phyloP scores from a whole-genome alignment of 345 rosid species.

The Nasturtium officinale region DNA sequence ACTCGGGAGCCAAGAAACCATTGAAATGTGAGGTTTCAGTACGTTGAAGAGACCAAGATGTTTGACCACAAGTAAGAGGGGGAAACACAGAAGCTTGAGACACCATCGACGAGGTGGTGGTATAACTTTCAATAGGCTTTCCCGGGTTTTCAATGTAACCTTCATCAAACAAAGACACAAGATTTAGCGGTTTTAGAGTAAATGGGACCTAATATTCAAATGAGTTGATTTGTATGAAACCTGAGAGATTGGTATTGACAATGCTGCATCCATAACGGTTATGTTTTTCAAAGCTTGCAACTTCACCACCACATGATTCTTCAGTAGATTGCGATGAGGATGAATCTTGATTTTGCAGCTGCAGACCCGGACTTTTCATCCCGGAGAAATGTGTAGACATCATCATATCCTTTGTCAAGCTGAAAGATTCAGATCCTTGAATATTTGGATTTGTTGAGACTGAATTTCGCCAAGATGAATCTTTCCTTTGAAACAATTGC shows the following conservation, averaged over 20 bases:
- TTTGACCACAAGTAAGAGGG: conserved; percentile 46
- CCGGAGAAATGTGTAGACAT: conserved; percentile 41
- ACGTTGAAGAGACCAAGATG: conserved; percentile 48
- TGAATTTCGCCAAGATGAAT: conserved; percentile 28
- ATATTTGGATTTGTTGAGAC: conserved; percentile 27
- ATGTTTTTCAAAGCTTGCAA: conserved; percentile 51
- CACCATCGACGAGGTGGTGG: conserved; percentile 35
- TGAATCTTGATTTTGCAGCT: conserved; percentile 58
- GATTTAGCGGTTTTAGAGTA: neutral
- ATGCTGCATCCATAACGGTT: conserved; percentile 32
- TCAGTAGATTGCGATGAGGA: conserved; percentile 69
- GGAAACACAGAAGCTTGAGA: conserved; percentile 56
- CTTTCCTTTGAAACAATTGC: conserved; percentile 38
- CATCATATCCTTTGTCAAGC: conserved; percentile 32
- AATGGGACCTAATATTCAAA: neutral
- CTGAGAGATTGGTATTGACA: conserved; percentile 38
- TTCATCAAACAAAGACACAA: conserved; percentile 35
- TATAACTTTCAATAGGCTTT: conserved; percentile 48
- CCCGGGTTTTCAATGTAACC: conserved; percentile 46
- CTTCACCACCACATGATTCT: conserved; percentile 60
- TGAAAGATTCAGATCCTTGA: conserved; percentile 35
- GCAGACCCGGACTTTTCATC: conserved; percentile 48
- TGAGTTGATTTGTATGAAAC: neutral
- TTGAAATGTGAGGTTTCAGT: conserved; percentile 54
- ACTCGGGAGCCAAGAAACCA: conserved; percentile 51